Percentiles rank a stretch among this genome's conserved stretches.
phyloP scores from a whole-genome alignment of 1,284 basidiomycete species.

The Tremellales sp. region DNA sequence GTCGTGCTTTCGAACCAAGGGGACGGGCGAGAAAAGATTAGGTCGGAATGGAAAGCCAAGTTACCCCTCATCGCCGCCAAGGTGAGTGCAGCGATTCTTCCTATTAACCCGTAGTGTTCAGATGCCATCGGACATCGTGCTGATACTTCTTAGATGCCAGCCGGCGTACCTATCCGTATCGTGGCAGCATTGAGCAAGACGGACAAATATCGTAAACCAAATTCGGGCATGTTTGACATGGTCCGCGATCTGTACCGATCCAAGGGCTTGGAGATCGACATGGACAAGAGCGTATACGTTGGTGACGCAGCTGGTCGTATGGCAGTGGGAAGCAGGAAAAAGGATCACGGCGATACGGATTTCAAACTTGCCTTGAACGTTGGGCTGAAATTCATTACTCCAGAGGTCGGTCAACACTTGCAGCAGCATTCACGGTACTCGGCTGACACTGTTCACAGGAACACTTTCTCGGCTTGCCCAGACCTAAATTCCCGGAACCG shows the following conservation, averaged over 20 bases:
- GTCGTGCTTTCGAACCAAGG: slow-evolving; percentile 77
- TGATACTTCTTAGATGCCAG: slow-evolving; percentile 57
- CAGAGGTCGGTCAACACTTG: slow-evolving; percentile 50
- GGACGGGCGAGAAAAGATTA: slow-evolving; percentile 49
- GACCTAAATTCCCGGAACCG: slow-evolving; percentile 32
- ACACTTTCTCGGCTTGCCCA: slow-evolving; percentile 65
- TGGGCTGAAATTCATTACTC: slow-evolving; percentile 66
- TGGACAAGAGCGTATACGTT: slow-evolving; percentile 66
- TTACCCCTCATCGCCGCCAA: slow-evolving; percentile 63
- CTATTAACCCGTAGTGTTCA: background rate
- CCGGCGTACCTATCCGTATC: slow-evolving; percentile 66
- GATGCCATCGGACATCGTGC: background rate
- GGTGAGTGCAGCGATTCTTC: slow-evolving; percentile 51
- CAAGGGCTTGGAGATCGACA: slow-evolving; percentile 64
- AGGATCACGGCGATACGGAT: slow-evolving; percentile 74
- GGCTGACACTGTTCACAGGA: slow-evolving; percentile 17
- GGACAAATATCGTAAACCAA: slow-evolving; percentile 81
- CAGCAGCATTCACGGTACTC: background rate
- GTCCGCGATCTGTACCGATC: slow-evolving; percentile 60
- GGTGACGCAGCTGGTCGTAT: slow-evolving; percentile 84
- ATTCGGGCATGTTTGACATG: slow-evolving; percentile 79
- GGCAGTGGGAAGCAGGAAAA: slow-evolving; percentile 13
- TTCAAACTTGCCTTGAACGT: slow-evolving; percentile 78
- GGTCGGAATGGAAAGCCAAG: slow-evolving; percentile 68
- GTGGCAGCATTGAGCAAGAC: slow-evolving; percentile 62